Base-by-base conservation (phyloP, 2,329 filamentous ascomycete genomes). In the Phyllosticta ampelicida region DNA sequence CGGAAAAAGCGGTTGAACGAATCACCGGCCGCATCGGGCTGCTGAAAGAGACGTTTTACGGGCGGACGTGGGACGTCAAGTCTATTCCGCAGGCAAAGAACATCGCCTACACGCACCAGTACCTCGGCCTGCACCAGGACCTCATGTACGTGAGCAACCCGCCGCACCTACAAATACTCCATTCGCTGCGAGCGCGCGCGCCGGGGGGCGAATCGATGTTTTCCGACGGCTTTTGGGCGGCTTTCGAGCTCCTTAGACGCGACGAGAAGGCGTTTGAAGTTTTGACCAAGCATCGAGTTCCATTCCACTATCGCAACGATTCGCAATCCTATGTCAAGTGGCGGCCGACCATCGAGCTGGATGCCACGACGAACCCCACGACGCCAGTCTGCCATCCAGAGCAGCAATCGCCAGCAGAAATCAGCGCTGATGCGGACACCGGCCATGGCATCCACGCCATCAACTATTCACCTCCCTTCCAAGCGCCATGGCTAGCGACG, bases 91-190 rank as follows among this genome's bases (percentile, higher is more conserved):
- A 89, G 58, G 89, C 91, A 21, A 90, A 92, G 68, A 97, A 97
- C 69, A 88, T 96, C 3, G 92, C 94, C 20, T 78, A 97, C 74
- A 96, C 92, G 0, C 86, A 81, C 66, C 80, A 86, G 53, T 86
- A 85, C 66, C 83, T 97, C 1, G 89, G 88, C 16, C 84, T 96
- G 53, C 94, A 99, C 74, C 94, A 96, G 82, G 94, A 97, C 69
- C 80, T 97, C 48, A 79, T 96, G 61, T 64, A 61, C 53, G 86
- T 94, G 73, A 75, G 80, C 13, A 82, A 89, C 54, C 84, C 89
- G 2, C 92, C 92, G 0, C 84, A 86, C 29, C 82, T 94, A 55
- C 92, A 99, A 72, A 77, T 97, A 21, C 82, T 97, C 3, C 94
- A 97, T 73, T 96, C 90, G 67, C 78, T 97, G 49, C 81, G 87